Conservation (phyloP, 164 flowering plant genomes). For the Piper longum region DNA sequence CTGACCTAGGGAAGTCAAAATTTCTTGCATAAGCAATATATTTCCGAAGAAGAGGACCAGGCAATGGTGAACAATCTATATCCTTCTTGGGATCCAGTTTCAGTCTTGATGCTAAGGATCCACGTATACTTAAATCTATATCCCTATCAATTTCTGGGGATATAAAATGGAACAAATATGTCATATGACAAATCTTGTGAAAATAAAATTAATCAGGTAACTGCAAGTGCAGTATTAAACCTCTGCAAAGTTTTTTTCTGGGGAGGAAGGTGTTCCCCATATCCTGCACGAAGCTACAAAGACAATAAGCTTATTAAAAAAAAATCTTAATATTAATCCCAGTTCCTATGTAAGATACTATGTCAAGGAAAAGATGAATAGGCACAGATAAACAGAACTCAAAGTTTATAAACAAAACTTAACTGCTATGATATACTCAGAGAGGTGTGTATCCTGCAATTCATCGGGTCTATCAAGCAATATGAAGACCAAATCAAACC, state of each 20-base stretch:
- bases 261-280: conserved; percentile 42
- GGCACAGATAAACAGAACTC: neutral
- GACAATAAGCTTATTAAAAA: conserved; percentile 3
- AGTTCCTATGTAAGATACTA: neutral
- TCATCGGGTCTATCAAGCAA: conserved; percentile 93
- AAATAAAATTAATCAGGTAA: neutral
- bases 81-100: conserved; percentile 64
- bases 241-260: conserved; percentile 49
- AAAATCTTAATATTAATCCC: neutral
- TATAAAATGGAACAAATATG: conserved; percentile 9
- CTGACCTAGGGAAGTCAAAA: conserved; percentile 74
- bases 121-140: conserved; percentile 23
- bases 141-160: conserved; percentile 23
- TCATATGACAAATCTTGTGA: neutral
- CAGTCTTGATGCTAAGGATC: conserved; percentile 66
- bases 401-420: conserved; percentile 14
- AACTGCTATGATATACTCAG: conserved; percentile 97
- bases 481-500: conserved; percentile 96
- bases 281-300: conserved; percentile 81
- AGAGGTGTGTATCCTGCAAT: conserved; percentile 68
- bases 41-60: conserved; percentile 80
- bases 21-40: conserved; percentile 93
- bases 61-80: conserved; percentile 65
- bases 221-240: conserved; percentile 12
- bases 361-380: neutral